Percentiles rank a stretch among this genome's conserved stretches.
These are phyloP conservation scores for Acanthamoeba sp. DNA, from an alignment of 208 protist genomes.

Conservation along the genomic window DNA sequence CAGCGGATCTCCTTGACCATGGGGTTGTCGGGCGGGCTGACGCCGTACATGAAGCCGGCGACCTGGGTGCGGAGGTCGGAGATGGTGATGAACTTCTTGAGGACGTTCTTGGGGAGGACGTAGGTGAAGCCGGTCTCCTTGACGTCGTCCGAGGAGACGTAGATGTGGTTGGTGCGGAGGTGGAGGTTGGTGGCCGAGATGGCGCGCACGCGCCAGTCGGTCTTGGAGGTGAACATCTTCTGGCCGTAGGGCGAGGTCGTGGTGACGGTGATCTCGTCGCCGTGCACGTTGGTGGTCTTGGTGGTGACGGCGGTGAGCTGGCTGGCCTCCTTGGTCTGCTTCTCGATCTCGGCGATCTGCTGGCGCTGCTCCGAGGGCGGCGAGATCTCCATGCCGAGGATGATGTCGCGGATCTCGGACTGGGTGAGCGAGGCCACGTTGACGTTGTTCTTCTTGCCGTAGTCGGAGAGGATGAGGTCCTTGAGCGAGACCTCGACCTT, in stretches of 20 bases:
- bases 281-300: slow-evolving; percentile 92
- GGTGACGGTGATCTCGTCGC: slow-evolving; percentile 95
- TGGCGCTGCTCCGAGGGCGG: slow-evolving; percentile 98
- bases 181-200: slow-evolving; percentile 95
- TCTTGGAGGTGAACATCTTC: slow-evolving; percentile 90
- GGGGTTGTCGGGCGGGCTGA: slow-evolving; percentile 93
- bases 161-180: slow-evolving; percentile 96
- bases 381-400: slow-evolving; percentile 99
- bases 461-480: slow-evolving; percentile 99
- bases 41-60: slow-evolving; percentile 95
- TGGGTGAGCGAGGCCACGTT: slow-evolving; percentile 99
- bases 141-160: slow-evolving; percentile 93
- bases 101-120: slow-evolving; percentile 96
- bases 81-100: slow-evolving; percentile 96
- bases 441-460: slow-evolving; percentile 99
- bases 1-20: slow-evolving; percentile 95
- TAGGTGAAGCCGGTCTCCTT: slow-evolving; percentile 94
- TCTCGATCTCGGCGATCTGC: slow-evolving; percentile 98
- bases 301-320: slow-evolving; percentile 93
- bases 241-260: slow-evolving; percentile 94
- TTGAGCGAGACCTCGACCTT: slow-evolving; percentile 98
- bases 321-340: slow-evolving; percentile 92
- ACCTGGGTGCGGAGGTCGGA: slow-evolving; percentile 96
- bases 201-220: slow-evolving; percentile 96
- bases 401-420: slow-evolving; percentile 99